phyloP scores from a whole-genome alignment of 1,284 basidiomycete genomes.

The Cryptococcus floricola region DNA sequence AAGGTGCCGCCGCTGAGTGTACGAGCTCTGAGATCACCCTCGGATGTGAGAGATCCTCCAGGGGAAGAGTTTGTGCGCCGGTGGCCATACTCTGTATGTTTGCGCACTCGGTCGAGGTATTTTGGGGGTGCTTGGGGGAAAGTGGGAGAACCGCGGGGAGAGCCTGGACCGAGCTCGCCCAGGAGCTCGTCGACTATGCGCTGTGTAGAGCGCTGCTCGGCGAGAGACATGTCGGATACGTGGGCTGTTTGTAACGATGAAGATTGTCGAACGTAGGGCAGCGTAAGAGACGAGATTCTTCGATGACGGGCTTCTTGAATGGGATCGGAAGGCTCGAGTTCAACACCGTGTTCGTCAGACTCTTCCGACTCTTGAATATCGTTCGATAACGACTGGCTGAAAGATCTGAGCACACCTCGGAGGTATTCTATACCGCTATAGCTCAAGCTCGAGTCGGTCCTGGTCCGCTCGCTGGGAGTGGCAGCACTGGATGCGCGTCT shows the following conservation, averaged over 20 bases:
- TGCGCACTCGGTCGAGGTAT: conserved; percentile 1
- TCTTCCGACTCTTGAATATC: too few species aligned
- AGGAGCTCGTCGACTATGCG: conserved; percentile 8
- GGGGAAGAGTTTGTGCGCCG: conserved; percentile 11
- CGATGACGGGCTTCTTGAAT: too few species aligned
- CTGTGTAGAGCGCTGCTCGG: conserved; percentile 10
- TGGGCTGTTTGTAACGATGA: background rate
- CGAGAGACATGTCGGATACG: conserved; percentile 5
- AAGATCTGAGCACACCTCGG: too few species aligned
- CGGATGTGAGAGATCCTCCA: background rate
- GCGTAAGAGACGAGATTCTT: background rate
- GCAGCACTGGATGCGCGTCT: too few species aligned
- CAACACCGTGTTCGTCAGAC: too few species aligned
- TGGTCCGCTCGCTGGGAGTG: too few species aligned
- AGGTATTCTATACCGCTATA: too few species aligned
- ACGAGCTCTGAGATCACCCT: conserved; percentile 1
- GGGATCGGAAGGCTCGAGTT: too few species aligned
- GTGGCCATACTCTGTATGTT: conserved; percentile 2
- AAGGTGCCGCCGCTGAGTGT: conserved; percentile 9
- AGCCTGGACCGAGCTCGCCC: conserved; percentile 7
- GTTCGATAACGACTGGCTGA: too few species aligned
- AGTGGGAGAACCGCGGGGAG: conserved; percentile 15
- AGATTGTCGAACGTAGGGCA: background rate
- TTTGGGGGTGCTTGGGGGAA: conserved; percentile 3
- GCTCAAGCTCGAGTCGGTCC: too few species aligned